These are phyloP conservation scores for Pichia membranifaciens DNA, from an alignment of 805 yeast genomes.

Conservation along the genomic window DNA sequence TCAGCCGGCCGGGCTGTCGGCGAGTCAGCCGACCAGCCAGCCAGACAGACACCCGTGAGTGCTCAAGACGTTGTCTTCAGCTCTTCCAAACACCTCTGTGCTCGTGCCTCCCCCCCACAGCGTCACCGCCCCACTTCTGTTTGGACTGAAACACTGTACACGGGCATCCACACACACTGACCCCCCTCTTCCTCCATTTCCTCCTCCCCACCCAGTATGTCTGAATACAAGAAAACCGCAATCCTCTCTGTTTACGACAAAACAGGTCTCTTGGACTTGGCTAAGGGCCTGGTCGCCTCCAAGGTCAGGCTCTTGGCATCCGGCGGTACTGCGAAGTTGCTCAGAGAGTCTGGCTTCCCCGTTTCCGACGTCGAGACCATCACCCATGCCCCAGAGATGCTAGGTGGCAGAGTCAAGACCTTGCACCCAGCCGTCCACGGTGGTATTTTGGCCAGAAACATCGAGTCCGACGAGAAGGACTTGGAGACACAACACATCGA, in stretches of 20 bases:
- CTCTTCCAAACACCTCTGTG: too few relatives aligned
- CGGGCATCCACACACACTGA: neutral
- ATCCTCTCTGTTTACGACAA: slow-evolving; percentile 96
- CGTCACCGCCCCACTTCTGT: too few relatives aligned
- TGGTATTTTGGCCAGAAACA: slow-evolving; percentile 90
- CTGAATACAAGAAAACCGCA: slow-evolving; percentile 66
- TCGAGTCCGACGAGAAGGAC: slow-evolving; percentile 86
- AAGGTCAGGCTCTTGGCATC: slow-evolving; percentile 91
- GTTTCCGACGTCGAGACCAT: slow-evolving; percentile 93
- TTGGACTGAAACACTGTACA: too few relatives aligned
- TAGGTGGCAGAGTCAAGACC: slow-evolving; percentile 97
- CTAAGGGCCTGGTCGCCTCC: slow-evolving; percentile 87
- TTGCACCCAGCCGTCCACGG: slow-evolving; percentile 99
- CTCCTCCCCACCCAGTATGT: slow-evolving; percentile 8
- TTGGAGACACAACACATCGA: slow-evolving; percentile 84
- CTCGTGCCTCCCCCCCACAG: too few relatives aligned
- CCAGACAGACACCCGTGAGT: too few relatives aligned
- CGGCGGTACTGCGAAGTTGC: slow-evolving; percentile 93
- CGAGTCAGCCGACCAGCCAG: too few relatives aligned
- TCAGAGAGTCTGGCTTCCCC: slow-evolving; percentile 96
- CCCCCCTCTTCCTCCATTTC: neutral
- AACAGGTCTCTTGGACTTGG: slow-evolving; percentile 92
- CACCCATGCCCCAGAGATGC: slow-evolving; percentile 98
- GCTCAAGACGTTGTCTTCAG: too few relatives aligned
- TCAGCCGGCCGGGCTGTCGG: too few relatives aligned